Evolutionary conservation across 495 filamentous ascomycete genomes (phyloP).

Genomic region (Podospora sp.): DNA sequence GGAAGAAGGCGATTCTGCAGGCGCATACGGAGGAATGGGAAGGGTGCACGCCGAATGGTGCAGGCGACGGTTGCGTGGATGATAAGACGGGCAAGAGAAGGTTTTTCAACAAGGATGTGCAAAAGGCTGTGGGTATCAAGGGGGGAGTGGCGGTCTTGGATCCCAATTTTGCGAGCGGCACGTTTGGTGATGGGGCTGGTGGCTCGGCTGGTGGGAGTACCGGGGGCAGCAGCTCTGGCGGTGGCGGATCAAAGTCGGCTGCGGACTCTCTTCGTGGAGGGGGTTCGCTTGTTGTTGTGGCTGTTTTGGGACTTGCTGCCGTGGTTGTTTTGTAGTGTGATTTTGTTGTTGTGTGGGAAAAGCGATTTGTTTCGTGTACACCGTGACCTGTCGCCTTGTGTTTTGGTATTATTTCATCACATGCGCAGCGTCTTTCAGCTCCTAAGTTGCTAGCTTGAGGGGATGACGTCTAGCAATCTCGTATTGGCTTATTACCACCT

Average conservation of each 20-base stretch:
- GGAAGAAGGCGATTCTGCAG: neutral
- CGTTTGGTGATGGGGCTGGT: neutral
- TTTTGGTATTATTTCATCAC: no score
- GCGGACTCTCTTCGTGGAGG: neutral
- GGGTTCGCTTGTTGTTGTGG: neutral
- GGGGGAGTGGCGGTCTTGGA: neutral
- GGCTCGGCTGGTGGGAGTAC: neutral
- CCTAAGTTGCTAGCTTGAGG: no score
- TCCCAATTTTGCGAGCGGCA: neutral
- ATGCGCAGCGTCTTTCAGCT: no score
- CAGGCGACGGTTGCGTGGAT: neutral
- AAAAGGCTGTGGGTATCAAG: neutral
- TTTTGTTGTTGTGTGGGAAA: no score
- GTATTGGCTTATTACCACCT: no score
- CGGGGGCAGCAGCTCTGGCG: neutral
- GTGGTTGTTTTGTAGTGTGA: neutral
- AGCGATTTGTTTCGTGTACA: no score
- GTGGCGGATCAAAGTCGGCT: neutral
- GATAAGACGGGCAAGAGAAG: neutral
- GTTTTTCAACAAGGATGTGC: neutral
- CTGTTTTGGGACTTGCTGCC: neutral
- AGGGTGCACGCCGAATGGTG: neutral
- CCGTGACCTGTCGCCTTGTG: no score
- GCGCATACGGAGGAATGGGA: neutral
- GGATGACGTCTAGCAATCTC: no score